phyloP scores from a whole-genome alignment of 495 filamentous ascomycete species.

The Sabuloglossum arenarium region DNA sequence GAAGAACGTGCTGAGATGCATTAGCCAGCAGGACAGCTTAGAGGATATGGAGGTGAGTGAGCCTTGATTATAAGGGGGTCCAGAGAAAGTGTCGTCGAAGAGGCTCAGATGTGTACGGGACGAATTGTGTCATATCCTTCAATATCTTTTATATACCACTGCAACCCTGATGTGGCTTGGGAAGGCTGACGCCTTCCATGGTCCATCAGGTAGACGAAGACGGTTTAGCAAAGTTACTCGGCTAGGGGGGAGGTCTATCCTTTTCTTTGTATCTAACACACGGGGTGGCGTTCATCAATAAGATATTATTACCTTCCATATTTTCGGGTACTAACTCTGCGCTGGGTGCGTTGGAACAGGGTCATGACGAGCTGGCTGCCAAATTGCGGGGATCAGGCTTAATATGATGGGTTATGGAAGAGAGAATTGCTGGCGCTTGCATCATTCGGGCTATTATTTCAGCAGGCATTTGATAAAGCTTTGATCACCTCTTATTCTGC shows the following conservation, averaged over 20 bases:
- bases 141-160: constrained; percentile 3
- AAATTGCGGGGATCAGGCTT: neutral
- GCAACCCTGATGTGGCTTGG: neutral
- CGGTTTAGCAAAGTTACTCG: constrained; percentile 58
- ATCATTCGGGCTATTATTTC: neutral
- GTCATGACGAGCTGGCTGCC: neutral
- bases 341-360: neutral
- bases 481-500: neutral
- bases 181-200: constrained; percentile 34
- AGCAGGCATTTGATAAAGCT: neutral
- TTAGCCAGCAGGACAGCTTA: constrained; percentile 81
- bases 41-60: constrained; percentile 92
- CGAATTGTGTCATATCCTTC: neutral
- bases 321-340: neutral
- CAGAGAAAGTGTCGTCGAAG: neutral
- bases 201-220: constrained; percentile 76
- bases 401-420: neutral
- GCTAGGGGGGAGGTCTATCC: neutral
- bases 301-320: neutral
- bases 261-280: neutral
- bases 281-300: neutral
- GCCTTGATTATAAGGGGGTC: constrained; percentile 1
- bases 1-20: constrained; percentile 91
- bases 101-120: neutral
- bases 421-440: neutral